phyloP scores from a whole-genome alignment of 2,329 filamentous ascomycete genomes.

The Calonectria pseudoreteaudii region DNA sequence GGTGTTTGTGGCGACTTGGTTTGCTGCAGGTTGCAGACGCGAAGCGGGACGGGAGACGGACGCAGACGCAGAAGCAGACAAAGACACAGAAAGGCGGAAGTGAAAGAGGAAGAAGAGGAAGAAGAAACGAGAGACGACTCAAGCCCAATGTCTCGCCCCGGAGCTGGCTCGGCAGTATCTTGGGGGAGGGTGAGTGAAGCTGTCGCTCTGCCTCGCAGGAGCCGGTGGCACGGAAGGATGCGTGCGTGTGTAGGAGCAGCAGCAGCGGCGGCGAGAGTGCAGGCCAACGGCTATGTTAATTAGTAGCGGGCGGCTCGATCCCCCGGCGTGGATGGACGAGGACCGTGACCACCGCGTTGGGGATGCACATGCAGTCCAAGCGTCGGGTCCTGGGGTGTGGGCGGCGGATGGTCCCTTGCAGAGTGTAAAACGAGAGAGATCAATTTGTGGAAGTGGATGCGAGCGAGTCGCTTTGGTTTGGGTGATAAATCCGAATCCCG shows the following conservation, averaged over 20 bases:
- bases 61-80: not conserved
- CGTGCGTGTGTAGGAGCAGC: not conserved
- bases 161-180: constrained; percentile 3
- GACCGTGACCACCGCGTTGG: not conserved
- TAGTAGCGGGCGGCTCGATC: not conserved
- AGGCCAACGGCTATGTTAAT: constrained; percentile 5
- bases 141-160: not conserved
- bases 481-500: not conserved
- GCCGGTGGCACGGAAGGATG: not conserved
- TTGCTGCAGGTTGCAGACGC: not conserved
- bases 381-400: constrained; percentile 6
- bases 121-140: not conserved
- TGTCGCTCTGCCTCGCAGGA: not conserved
- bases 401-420: constrained; percentile 8
- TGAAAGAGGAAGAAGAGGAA: not conserved
- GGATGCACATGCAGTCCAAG: constrained; percentile 9
- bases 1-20: constrained; percentile 10
- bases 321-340: constrained; percentile 14
- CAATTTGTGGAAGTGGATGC: constrained; percentile 8
- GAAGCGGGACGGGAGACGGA: not conserved
- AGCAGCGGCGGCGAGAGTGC: not conserved
- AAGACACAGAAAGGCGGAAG: no score
- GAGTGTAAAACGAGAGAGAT: not conserved
- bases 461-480: not conserved
- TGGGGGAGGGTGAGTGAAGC: not conserved